A percentile compares a stretch with the other conserved stretches of the same genome.
Evolutionary conservation across 208 protist species (phyloP).

Genomic region (Zelonia costaricensis): DNA sequence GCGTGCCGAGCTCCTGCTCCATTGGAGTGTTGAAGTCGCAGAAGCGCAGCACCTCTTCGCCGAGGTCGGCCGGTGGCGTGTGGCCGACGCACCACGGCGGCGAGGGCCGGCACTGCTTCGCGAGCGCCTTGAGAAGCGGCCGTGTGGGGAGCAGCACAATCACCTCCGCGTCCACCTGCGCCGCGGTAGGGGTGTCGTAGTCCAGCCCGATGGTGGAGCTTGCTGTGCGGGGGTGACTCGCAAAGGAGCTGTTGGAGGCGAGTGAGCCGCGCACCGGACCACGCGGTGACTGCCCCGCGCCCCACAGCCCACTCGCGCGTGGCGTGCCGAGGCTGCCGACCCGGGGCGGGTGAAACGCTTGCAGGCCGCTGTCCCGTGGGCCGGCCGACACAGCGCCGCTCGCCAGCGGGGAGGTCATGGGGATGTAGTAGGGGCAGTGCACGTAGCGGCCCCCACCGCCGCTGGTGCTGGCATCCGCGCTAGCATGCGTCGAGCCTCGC

Average conservation of each 20-base stretch:
- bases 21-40: conserved; percentile 27
- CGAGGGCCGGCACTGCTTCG: conserved; percentile 33
- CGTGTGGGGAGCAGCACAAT: conserved; percentile 31
- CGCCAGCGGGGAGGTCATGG: not conserved
- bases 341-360: not conserved
- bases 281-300: not conserved
- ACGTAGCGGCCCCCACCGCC: conserved; percentile 1
- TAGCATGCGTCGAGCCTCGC: too few species aligned
- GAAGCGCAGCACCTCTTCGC: conserved; percentile 39
- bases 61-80: conserved; percentile 6
- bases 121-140: conserved; percentile 40
- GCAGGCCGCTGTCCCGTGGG: not conserved
- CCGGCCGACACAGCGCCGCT: not conserved
- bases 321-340: conserved; percentile 39
- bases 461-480: too few species aligned
- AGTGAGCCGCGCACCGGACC: not conserved
- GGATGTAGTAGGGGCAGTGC: conserved; percentile 17
- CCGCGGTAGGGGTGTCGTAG: not conserved
- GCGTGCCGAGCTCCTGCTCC: conserved; percentile 13
- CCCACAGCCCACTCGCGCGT: conserved; percentile 15
- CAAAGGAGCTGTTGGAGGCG: not conserved
- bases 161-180: conserved; percentile 1
- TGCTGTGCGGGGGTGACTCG: conserved; percentile 1
- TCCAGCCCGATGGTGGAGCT: not conserved
- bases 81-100: conserved; percentile 47